phyloP scores from a whole-genome alignment of 108 stramenopile species.

The Nitzschia palea region DNA sequence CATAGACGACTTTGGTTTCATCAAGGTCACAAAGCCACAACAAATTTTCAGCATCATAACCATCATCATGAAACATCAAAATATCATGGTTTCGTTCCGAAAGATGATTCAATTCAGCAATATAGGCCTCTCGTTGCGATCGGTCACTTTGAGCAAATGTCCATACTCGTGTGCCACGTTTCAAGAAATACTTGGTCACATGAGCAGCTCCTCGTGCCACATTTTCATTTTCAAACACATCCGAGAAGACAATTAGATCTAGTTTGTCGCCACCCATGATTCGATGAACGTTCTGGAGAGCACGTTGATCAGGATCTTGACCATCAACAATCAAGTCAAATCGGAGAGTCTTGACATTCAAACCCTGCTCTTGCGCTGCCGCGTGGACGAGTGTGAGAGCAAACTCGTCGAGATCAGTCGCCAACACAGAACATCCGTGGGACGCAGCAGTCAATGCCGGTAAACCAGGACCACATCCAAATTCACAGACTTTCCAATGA shows the following conservation, averaged over 20 bases:
- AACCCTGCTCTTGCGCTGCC: slow-evolving; percentile 62
- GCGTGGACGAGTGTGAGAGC: slow-evolving; percentile 55
- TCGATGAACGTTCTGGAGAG: too few species aligned
- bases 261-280: slow-evolving; percentile 29
- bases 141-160: slow-evolving; percentile 81
- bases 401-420: slow-evolving; percentile 63
- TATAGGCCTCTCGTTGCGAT: slow-evolving; percentile 64
- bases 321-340: slow-evolving; percentile 49
- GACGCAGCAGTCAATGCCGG: slow-evolving; percentile 59
- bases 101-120: slow-evolving; percentile 23
- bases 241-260: slow-evolving; percentile 70
- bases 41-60: neutral
- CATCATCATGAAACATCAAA: slow-evolving; percentile 21
- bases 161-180: slow-evolving; percentile 47
- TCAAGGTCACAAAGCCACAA: slow-evolving; percentile 68
- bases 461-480: slow-evolving; percentile 80
- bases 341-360: slow-evolving; percentile 34
- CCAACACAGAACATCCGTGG: slow-evolving; percentile 48
- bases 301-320: neutral
- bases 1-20: slow-evolving; percentile 54
- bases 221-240: slow-evolving; percentile 69
- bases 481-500: slow-evolving; percentile 58
- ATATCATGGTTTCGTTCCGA: slow-evolving; percentile 14
- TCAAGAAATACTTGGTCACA: slow-evolving; percentile 14
- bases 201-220: slow-evolving; percentile 70